Conservation (phyloP, 257 asterid species). For the Ajuga chamaepitys region DNA sequence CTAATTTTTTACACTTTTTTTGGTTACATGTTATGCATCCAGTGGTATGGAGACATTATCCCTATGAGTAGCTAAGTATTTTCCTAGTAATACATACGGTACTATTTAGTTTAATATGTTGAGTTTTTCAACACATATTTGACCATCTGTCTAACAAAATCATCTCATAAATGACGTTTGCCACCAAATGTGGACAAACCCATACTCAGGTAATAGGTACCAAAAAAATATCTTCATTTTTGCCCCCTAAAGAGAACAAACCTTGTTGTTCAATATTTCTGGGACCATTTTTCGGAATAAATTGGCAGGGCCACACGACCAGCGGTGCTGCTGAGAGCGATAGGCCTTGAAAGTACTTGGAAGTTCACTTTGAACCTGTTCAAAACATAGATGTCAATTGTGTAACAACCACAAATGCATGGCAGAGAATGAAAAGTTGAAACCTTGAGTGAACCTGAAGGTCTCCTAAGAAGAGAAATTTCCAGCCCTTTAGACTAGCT, state of each 20-base stretch:
- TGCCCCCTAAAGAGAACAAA: background rate
- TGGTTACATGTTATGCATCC: too few relatives aligned
- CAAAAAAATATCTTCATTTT: too few relatives aligned
- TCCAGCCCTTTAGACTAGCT: slow-evolving; percentile 45
- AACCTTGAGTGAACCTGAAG: slow-evolving; percentile 13
- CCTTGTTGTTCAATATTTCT: slow-evolving; percentile 61
- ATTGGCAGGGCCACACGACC: slow-evolving; percentile 86
- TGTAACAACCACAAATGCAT: background rate
- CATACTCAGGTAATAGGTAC: too few relatives aligned
- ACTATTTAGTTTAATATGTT: too few relatives aligned
- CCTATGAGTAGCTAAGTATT: too few relatives aligned
- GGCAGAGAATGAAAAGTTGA: background rate
- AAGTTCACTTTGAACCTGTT: slow-evolving; percentile 67
- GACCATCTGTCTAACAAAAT: too few relatives aligned
- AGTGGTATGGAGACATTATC: too few relatives aligned
- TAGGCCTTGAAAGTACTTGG: slow-evolving; percentile 67
- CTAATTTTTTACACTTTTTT: too few relatives aligned
- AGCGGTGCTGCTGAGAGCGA: slow-evolving; percentile 69
- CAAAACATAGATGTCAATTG: background rate
- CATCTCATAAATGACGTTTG: too few relatives aligned
- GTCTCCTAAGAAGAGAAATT: slow-evolving; percentile 33
- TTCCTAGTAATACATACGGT: too few relatives aligned
- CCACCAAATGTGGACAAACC: too few relatives aligned
- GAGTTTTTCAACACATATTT: too few relatives aligned
- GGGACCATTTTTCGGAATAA: slow-evolving; percentile 53